These are phyloP conservation scores for Chaetomium cochliodes DNA, from an alignment of 495 filamentous ascomycete genomes.

Conservation along the genomic window DNA sequence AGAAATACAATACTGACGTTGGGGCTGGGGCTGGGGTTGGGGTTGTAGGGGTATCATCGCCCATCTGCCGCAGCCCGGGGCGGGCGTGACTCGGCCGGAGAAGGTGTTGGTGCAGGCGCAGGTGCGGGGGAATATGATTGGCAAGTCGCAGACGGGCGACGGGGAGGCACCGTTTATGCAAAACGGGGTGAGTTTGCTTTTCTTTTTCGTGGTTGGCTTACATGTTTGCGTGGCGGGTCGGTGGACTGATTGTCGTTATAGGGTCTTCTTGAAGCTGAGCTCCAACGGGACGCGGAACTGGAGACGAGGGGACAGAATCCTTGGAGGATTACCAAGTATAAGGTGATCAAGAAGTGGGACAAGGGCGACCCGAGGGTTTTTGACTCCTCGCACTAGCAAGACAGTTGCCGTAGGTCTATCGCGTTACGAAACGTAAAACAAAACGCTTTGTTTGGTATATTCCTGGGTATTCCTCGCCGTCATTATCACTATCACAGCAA, in stretches of 20 bases:
- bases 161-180: slow-evolving; percentile 24
- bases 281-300: slow-evolving; percentile 26
- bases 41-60: slow-evolving; percentile 25
- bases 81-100: slow-evolving; percentile 22
- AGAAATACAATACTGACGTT: too few relatives aligned
- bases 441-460: background rate
- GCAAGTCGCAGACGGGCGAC: slow-evolving; percentile 8
- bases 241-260: background rate
- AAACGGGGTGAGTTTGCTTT: slow-evolving; percentile 21
- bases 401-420: background rate
- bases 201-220: background rate
- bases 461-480: background rate
- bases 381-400: background rate
- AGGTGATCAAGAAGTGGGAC: slow-evolving; percentile 20
- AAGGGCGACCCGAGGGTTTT: background rate
- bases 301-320: slow-evolving; percentile 34
- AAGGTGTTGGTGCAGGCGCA: slow-evolving; percentile 24
- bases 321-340: slow-evolving; percentile 33
- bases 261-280: slow-evolving; percentile 26
- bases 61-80: slow-evolving; percentile 29
- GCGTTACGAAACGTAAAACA: background rate
- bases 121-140: slow-evolving; percentile 21
- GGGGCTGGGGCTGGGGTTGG: too few relatives aligned
- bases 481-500: background rate
- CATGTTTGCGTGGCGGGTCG: background rate